Conservation (phyloP, 2,329 filamentous ascomycete genomes). For the Beauveria pseudobassiana region DNA sequence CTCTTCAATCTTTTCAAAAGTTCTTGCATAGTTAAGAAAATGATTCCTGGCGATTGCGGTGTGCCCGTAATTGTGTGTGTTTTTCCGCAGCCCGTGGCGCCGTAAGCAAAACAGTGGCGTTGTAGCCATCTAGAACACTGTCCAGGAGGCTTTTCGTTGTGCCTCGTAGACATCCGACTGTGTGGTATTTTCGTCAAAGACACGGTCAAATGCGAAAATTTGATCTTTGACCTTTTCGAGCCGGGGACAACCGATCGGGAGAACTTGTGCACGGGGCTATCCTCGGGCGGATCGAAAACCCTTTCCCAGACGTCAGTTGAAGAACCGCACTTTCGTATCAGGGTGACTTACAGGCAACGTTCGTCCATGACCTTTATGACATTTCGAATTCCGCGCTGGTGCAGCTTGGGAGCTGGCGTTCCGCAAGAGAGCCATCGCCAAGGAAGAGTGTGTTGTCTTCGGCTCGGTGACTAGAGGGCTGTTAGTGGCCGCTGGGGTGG, state of each 20-base stretch:
- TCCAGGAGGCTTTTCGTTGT: conserved; percentile 87
- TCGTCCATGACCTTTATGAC: conserved; percentile 97
- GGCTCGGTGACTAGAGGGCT: conserved; percentile 43
- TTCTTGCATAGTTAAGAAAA: conserved; percentile 98
- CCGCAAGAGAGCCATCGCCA: conserved; percentile 93
- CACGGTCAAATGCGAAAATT: conserved; percentile 91
- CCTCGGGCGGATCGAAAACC: conserved; percentile 94
- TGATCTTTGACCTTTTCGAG: conserved; percentile 95
- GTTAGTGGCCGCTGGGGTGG: conserved; percentile 10
- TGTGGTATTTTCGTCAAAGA: conserved; percentile 91
- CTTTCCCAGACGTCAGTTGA: conserved; percentile 37
- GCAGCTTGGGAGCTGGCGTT: conserved; percentile 74
- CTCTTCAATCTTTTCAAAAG: conserved; percentile 95
- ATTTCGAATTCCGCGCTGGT: conserved; percentile 76
- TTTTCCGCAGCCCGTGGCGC: conserved; percentile 95
- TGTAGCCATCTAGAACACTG: conserved; percentile 94
- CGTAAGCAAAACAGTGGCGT: conserved; percentile 96
- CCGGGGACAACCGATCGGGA: conserved; percentile 71
- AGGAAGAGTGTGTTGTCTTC: conserved; percentile 89
- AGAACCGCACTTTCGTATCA: neutral
- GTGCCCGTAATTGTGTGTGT: conserved; percentile 97
- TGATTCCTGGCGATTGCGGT: conserved; percentile 87
- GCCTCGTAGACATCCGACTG: conserved; percentile 92
- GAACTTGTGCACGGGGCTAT: conserved; percentile 85
- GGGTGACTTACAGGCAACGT: conserved; percentile 74